These are phyloP conservation scores for Phoenix roebelenii DNA, from an alignment of 176 grass and related monocot species.

Conservation along the genomic window DNA sequence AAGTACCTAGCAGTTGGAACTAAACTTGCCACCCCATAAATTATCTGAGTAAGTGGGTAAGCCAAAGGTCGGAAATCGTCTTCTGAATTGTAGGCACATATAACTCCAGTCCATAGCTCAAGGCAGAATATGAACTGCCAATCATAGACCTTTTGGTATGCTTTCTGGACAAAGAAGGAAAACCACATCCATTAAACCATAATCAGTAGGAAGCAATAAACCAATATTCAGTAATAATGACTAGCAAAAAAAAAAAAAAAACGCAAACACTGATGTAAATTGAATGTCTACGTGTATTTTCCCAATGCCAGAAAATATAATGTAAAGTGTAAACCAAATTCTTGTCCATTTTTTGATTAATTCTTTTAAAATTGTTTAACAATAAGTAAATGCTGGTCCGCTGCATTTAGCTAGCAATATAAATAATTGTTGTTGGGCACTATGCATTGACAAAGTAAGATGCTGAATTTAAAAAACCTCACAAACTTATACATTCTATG, in stretches of 20 bases:
- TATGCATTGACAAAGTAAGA: too few species aligned
- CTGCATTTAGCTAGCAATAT: too few species aligned
- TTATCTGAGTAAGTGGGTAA: conserved; percentile 87
- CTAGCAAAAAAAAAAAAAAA: conserved; percentile 1
- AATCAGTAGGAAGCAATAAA: too few species aligned
- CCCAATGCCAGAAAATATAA: background rate
- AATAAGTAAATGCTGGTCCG: too few species aligned
- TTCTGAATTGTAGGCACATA: conserved; percentile 51
- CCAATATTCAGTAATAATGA: too few species aligned
- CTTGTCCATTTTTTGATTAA: too few species aligned
- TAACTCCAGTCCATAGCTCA: conserved; percentile 81
- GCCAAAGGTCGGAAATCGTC: conserved; percentile 71
- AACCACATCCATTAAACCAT: too few species aligned
- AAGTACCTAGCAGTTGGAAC: conserved; percentile 74
- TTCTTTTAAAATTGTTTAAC: too few species aligned
- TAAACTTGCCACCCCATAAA: conserved; percentile 72
- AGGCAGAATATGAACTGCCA: conserved; percentile 99
- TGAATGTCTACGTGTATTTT: conserved; percentile 1
- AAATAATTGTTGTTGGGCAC: too few species aligned
- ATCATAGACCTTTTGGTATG: conserved; percentile 84
- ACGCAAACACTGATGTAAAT: conserved; percentile 9
- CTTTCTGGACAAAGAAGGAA: conserved; percentile 50
- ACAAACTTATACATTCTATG: too few species aligned
- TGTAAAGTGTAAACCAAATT: too few species aligned
- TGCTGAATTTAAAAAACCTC: too few species aligned